phyloP scores from a whole-genome alignment of 2,329 filamentous ascomycete genomes.

The Chaetomiaceae sp. region DNA sequence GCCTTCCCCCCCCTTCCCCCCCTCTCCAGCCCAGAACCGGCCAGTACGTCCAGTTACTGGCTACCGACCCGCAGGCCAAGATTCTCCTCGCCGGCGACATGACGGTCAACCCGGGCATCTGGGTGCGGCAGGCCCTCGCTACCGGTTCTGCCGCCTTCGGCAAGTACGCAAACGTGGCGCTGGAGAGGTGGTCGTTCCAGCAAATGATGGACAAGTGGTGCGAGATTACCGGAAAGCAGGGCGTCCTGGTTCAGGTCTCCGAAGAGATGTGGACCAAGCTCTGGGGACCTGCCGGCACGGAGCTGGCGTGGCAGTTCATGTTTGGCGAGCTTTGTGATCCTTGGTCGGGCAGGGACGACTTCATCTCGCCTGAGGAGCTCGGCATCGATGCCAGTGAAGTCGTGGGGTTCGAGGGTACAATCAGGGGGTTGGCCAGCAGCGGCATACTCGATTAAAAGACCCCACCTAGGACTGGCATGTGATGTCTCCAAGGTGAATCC shows the following conservation, averaged over 20 bases:
- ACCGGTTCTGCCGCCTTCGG: background rate
- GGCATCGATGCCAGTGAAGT: background rate
- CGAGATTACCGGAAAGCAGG: slow-evolving; percentile 5
- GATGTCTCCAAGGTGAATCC: too few species aligned
- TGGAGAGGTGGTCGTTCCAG: slow-evolving; percentile 4
- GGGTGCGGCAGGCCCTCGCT: slow-evolving; percentile 3
- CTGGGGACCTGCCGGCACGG: background rate
- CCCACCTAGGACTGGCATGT: too few species aligned
- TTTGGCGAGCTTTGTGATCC: slow-evolving; percentile 5
- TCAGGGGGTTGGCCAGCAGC: background rate
- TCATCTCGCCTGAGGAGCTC: slow-evolving; percentile 4
- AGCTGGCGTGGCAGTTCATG: slow-evolving; percentile 6
- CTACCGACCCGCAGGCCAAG: slow-evolving; percentile 1
- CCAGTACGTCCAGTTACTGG: slow-evolving; percentile 4
- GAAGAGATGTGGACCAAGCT: background rate
- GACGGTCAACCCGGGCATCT: slow-evolving; percentile 6
- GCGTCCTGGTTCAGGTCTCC: background rate
- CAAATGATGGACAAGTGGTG: slow-evolving; percentile 7
- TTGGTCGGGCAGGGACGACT: background rate
- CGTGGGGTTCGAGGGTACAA: background rate
- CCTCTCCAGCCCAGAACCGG: background rate
- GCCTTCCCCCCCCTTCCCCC: background rate
- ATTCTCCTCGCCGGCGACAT: slow-evolving; percentile 3
- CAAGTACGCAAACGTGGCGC: background rate
- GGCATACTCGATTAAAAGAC: background rate